phyloP scores from a whole-genome alignment of 345 rosid genomes.

The Hypericum androsaemum region DNA sequence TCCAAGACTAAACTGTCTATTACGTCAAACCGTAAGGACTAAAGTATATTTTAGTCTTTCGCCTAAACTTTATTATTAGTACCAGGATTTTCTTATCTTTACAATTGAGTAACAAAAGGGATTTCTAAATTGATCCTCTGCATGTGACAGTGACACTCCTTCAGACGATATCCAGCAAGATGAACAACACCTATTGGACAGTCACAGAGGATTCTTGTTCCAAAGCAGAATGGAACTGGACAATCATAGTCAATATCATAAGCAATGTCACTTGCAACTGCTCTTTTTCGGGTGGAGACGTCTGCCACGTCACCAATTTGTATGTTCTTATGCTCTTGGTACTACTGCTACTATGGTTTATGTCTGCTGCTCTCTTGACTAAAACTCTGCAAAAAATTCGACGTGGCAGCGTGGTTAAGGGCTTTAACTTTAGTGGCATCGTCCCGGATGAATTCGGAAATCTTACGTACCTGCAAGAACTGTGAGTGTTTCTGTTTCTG shows the following conservation, averaged over 20 bases:
- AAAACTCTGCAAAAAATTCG: not conserved
- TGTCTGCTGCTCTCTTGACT: not conserved
- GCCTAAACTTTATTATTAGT: too few relatives aligned
- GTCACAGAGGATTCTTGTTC: conserved; percentile 29
- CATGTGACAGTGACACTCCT: too few relatives aligned
- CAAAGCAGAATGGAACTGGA: conserved; percentile 34
- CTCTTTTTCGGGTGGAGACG: conserved; percentile 13
- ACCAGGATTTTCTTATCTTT: too few relatives aligned
- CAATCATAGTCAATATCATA: too few relatives aligned
- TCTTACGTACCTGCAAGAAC: conserved; percentile 37
- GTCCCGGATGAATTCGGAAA: conserved; percentile 59
- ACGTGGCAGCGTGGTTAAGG: conserved; percentile 39
- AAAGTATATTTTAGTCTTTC: too few relatives aligned
- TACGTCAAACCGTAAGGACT: too few relatives aligned
- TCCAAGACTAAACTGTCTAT: too few relatives aligned
- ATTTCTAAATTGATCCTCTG: too few relatives aligned
- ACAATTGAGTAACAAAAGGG: too few relatives aligned
- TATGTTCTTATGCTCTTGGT: conserved; percentile 16
- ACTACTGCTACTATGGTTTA: not conserved
- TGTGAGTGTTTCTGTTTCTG: conserved; percentile 35
- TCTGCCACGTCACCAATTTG: conserved; percentile 59
- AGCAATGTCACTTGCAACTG: conserved; percentile 51
- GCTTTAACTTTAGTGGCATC: conserved; percentile 45
- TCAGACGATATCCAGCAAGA: not conserved
- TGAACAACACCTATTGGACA: not conserved